These are phyloP conservation scores for Naegleria fowleri DNA, from an alignment of 208 protist genomes.

Conservation along the genomic window DNA sequence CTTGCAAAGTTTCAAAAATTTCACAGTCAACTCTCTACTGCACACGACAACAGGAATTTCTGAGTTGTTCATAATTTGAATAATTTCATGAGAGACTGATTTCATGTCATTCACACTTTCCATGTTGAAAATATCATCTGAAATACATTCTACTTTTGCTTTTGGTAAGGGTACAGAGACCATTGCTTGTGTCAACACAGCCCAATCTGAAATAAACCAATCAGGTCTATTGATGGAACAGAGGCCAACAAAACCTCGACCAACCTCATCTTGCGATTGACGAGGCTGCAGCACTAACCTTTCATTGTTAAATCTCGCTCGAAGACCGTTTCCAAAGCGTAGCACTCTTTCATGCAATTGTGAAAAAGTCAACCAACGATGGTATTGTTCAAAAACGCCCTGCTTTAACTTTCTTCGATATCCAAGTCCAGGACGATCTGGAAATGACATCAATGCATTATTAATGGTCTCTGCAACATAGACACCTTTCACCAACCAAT, in stretches of 20 bases:
- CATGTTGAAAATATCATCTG: not conserved
- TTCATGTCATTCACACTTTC: not conserved
- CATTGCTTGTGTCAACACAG: not conserved
- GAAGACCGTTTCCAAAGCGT: not conserved
- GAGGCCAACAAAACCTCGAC: not conserved
- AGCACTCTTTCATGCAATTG: not conserved
- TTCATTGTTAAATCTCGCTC: not conserved
- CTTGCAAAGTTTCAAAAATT: not conserved
- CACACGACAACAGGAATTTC: not conserved
- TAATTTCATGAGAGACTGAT: not conserved
- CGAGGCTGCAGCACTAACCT: not conserved
- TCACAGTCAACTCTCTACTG: not conserved
- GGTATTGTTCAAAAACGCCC: not conserved
- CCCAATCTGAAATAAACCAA: slow-evolving; percentile 21
- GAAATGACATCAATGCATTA: not conserved
- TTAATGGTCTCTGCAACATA: not conserved
- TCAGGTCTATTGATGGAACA: slow-evolving; percentile 14
- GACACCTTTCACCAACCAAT: not conserved
- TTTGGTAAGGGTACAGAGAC: not conserved
- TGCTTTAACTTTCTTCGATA: not conserved
- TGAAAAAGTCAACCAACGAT: not conserved
- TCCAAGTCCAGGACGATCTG: slow-evolving; percentile 8
- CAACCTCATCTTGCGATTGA: not conserved
- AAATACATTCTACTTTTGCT: not conserved
- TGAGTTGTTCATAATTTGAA: not conserved